Evolutionary conservation across 75 land plant species (phyloP).

Genomic region (Ceratopteris richardii): DNA sequence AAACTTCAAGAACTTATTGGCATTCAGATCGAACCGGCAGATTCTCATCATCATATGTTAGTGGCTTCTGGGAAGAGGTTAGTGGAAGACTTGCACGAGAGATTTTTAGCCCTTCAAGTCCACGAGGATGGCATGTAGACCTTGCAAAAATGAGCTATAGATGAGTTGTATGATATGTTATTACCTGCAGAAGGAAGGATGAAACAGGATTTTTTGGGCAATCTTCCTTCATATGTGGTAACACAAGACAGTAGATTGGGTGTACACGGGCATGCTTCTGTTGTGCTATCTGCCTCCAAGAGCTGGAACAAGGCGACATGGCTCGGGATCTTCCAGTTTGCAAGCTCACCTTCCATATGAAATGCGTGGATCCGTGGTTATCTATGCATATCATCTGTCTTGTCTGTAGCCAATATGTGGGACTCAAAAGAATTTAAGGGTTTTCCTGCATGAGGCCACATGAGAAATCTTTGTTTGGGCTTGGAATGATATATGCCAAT

Average conservation of each 20-base stretch:
- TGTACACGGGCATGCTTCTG: slow-evolving; percentile 2
- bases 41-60: slow-evolving; percentile 31
- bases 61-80: too few relatives aligned
- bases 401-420: slow-evolving; percentile 4
- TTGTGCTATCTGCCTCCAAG: slow-evolving; percentile 15
- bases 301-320: slow-evolving; percentile 4
- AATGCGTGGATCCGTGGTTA: slow-evolving; percentile 7
- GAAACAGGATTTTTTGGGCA: slow-evolving; percentile 2
- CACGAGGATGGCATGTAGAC: too few relatives aligned
- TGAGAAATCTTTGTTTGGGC: too few relatives aligned
- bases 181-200: slow-evolving; percentile 8
- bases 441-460: too few relatives aligned
- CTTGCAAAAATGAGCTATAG: slow-evolving; percentile 29
- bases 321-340: slow-evolving; percentile 5
- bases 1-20: slow-evolving; percentile 65
- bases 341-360: slow-evolving; percentile 9
- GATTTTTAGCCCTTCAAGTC: too few relatives aligned
- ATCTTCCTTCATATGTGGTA: slow-evolving; percentile 6
- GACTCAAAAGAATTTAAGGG: too few relatives aligned
- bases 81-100: too few relatives aligned
- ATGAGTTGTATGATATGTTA: slow-evolving; percentile 36
- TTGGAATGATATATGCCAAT: too few relatives aligned
- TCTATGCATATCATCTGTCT: neutral
- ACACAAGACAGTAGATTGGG: slow-evolving; percentile 1
- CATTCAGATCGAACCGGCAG: slow-evolving; percentile 33